These are phyloP conservation scores for Candida pseudoglaebosa DNA, from an alignment of 805 yeast genomes.

Conservation along the genomic window DNA sequence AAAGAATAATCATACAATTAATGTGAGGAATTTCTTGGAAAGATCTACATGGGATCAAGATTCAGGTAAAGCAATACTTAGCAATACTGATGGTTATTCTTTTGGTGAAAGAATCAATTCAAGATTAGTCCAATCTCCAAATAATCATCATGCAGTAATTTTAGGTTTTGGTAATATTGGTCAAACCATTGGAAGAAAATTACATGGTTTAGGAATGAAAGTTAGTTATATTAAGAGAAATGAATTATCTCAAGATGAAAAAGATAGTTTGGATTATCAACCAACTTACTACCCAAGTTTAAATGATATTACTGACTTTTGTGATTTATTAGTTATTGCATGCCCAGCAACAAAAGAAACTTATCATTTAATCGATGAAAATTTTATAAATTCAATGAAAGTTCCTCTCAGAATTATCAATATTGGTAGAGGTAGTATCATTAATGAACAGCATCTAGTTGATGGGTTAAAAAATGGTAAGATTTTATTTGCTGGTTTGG, in stretches of 20 bases:
- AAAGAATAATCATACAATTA: constrained; percentile 39
- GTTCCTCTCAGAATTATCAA: constrained; percentile 62
- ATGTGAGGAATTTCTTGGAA: constrained; percentile 36
- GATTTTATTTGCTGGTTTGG: constrained; percentile 64
- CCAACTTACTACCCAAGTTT: constrained; percentile 39
- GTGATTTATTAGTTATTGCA: constrained; percentile 62
- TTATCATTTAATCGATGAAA: constrained; percentile 46
- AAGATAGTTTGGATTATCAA: constrained; percentile 37
- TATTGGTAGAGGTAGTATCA: constrained; percentile 69
- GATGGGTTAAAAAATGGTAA: constrained; percentile 57
- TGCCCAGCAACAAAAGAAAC: constrained; percentile 65
- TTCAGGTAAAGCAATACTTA: constrained; percentile 20
- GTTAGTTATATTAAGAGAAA: constrained; percentile 60
- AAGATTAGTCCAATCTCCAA: constrained; percentile 45
- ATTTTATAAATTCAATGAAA: constrained; percentile 44
- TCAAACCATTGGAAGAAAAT: constrained; percentile 53
- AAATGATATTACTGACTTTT: constrained; percentile 29
- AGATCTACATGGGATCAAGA: constrained; percentile 29
- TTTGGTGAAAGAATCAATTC: constrained; percentile 48
- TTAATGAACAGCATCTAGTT: constrained; percentile 64
- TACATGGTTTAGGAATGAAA: constrained; percentile 59
- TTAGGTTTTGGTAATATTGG: constrained; percentile 81
- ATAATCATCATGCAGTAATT: constrained; percentile 54
- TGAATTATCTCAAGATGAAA: constrained; percentile 30
- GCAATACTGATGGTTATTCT: constrained; percentile 6